Conservation (phyloP, 2,329 filamentous ascomycete genomes). For the Colletotrichum chlorophyti region DNA sequence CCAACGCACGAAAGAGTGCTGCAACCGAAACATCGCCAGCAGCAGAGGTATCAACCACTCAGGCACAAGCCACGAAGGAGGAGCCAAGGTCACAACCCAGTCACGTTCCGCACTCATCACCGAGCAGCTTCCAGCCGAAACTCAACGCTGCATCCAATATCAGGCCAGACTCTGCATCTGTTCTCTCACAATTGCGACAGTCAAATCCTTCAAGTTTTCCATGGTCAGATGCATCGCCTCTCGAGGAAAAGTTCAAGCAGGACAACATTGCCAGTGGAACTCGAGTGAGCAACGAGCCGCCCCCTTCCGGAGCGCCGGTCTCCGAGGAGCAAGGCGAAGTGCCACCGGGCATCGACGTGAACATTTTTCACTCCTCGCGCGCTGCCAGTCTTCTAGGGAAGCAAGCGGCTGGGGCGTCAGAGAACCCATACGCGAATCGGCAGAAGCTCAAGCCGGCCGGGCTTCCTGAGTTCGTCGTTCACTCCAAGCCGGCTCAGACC, state of each 20-base stretch:
- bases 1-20: not conserved
- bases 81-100: not conserved
- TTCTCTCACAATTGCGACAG: conserved; percentile 23
- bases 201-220: conserved; percentile 7
- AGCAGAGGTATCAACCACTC: not conserved
- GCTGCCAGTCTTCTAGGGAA: conserved; percentile 51
- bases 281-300: not conserved
- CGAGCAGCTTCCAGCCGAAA: not conserved
- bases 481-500: conserved; percentile 3
- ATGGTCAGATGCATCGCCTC: conserved; percentile 21
- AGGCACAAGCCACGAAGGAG: not conserved
- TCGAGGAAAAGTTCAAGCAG: not conserved
- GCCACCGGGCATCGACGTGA: conserved; percentile 50
- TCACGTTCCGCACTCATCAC: conserved; percentile 22
- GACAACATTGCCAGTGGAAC: not conserved
- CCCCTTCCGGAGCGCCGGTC: not conserved
- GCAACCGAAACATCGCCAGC: not conserved
- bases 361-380: conserved; percentile 54
- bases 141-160: conserved; percentile 5
- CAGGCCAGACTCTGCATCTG: conserved; percentile 14
- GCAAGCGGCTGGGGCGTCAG: not conserved
- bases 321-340: conserved; percentile 39
- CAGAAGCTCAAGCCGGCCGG: conserved; percentile 30
- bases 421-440: conserved; percentile 2
- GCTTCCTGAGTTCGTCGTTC: conserved; percentile 31